phyloP scores from a whole-genome alignment of 108 stramenopile genomes.

The Licmophora abbreviata region DNA sequence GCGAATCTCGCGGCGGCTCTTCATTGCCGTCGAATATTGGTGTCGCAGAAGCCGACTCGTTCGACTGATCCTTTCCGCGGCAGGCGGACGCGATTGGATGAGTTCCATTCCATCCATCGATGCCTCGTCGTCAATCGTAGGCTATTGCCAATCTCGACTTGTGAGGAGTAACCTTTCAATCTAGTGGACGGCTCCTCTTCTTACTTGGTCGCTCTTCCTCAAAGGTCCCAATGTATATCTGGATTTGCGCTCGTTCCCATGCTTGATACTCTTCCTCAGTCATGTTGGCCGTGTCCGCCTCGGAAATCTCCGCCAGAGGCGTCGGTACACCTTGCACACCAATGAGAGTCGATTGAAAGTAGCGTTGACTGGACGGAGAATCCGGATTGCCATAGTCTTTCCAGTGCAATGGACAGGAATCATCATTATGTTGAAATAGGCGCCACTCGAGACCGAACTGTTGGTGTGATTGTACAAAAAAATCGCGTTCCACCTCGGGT shows the following conservation, averaged over 20 bases:
- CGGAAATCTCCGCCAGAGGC: slow-evolving; percentile 40
- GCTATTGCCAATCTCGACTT: neutral
- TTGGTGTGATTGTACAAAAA: slow-evolving; percentile 43
- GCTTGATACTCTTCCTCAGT: slow-evolving; percentile 34
- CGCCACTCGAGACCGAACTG: slow-evolving; percentile 20
- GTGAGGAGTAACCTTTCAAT: neutral
- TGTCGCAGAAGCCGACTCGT: no score
- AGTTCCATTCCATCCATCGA: no score
- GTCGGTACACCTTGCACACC: slow-evolving; percentile 18
- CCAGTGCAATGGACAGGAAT: slow-evolving; percentile 29
- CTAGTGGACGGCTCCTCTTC: neutral
- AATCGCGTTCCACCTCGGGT: slow-evolving; percentile 51
- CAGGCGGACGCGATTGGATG: no score
- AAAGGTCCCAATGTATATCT: slow-evolving; percentile 40
- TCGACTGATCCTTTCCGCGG: no score
- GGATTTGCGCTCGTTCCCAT: slow-evolving; percentile 58
- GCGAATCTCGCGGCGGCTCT: no score
- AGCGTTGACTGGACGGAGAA: slow-evolving; percentile 34
- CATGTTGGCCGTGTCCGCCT: slow-evolving; percentile 33
- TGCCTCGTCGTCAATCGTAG: neutral
- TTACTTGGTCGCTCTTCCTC: neutral
- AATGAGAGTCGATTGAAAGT: slow-evolving; percentile 39
- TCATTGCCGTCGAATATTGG: no score
- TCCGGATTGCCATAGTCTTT: slow-evolving; percentile 45
- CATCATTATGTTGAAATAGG: slow-evolving; percentile 3